phyloP scores from a whole-genome alignment of 1,139 yeast genomes.

The Geotrichum macrosporum region DNA sequence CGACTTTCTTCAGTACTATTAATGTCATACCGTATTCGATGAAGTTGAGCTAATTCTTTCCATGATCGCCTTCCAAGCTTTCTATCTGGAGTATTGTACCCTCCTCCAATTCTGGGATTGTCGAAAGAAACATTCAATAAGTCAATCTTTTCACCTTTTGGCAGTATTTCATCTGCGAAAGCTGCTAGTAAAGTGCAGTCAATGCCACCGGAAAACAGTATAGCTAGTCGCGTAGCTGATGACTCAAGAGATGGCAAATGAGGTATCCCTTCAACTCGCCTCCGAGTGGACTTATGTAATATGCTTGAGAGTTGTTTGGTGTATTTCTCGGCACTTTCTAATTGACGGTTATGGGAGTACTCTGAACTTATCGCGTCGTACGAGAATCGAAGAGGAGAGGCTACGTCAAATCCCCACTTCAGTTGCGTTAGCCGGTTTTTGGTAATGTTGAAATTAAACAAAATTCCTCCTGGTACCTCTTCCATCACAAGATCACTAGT shows the following conservation, averaged over 20 bases:
- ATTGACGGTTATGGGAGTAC: slow-evolving; percentile 1
- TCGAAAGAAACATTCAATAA: slow-evolving; percentile 93
- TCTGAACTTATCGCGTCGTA: slow-evolving; percentile 6
- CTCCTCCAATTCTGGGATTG: slow-evolving; percentile 67
- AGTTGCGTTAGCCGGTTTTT: neutral
- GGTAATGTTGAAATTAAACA: slow-evolving; percentile 28
- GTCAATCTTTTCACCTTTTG: slow-evolving; percentile 46
- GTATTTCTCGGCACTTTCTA: neutral
- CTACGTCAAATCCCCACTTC: neutral
- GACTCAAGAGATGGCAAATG: neutral
- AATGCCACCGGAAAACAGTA: slow-evolving; percentile 88
- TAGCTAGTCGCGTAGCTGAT: slow-evolving; percentile 47
- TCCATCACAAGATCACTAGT: slow-evolving; percentile 17
- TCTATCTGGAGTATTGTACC: slow-evolving; percentile 73
- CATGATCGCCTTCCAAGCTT: slow-evolving; percentile 62
- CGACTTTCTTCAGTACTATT: slow-evolving; percentile 10
- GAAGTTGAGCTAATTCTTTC: slow-evolving; percentile 40
- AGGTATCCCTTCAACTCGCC: slow-evolving; percentile 53
- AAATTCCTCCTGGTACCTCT: slow-evolving; percentile 35
- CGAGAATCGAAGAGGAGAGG: slow-evolving; percentile 5
- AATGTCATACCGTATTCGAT: slow-evolving; percentile 11
- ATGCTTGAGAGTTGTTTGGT: slow-evolving; percentile 25
- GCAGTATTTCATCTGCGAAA: slow-evolving; percentile 39
- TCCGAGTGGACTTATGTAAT: slow-evolving; percentile 41
- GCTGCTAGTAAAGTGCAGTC: slow-evolving; percentile 79